These are phyloP conservation scores for Climacium dendroides DNA, from an alignment of 225 moss, liverwort and hornwort genomes.

Conservation along the genomic window DNA sequence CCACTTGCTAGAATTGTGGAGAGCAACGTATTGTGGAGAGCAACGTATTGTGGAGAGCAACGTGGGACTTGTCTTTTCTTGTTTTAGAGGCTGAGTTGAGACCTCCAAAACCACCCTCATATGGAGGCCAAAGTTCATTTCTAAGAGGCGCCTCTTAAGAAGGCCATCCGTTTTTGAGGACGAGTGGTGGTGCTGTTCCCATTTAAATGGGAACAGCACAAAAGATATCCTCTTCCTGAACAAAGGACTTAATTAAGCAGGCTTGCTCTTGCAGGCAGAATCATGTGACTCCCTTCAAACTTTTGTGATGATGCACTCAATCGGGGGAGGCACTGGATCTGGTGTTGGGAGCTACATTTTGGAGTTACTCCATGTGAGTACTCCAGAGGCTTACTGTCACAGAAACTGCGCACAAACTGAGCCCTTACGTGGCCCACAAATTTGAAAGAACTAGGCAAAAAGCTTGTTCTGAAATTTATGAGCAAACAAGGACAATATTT, in stretches of 20 bases:
- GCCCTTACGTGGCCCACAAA: not conserved
- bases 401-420: not conserved
- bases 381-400: not conserved
- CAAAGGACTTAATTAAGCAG: not conserved
- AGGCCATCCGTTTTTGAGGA: too few species aligned
- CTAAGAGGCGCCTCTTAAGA: too few species aligned
- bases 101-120: too few species aligned
- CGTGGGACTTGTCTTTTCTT: too few species aligned
- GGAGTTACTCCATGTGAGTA: constrained; percentile 73
- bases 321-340: constrained; percentile 95
- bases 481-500: not conserved
- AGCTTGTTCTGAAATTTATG: not conserved
- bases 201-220: not conserved
- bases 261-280: constrained; percentile 51
- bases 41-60: too few species aligned
- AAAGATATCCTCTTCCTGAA: not conserved
- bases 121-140: too few species aligned
- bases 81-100: too few species aligned
- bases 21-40: too few species aligned
- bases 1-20: too few species aligned
- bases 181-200: too few species aligned
- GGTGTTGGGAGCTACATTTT: constrained; percentile 81
- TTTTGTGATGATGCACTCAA: constrained; percentile 86
- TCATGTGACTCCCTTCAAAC: constrained; percentile 80
- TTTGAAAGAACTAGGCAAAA: not conserved